Conservation (phyloP, 345 rosid species). For the Ceriops tagal region DNA sequence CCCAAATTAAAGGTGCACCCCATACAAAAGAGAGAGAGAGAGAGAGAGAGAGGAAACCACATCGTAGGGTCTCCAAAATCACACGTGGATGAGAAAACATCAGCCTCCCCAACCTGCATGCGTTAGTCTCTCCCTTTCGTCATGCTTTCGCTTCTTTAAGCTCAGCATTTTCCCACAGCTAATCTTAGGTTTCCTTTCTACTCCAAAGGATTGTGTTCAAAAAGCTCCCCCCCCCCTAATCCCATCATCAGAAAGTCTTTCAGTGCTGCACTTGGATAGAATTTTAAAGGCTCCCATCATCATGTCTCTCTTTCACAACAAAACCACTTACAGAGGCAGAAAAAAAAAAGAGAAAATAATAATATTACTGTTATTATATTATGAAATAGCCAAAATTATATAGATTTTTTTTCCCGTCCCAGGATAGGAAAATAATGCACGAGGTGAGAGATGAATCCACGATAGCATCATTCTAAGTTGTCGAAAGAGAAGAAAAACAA, state of each 20-base stretch:
- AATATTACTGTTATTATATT: neutral
- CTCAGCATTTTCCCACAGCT: conserved; percentile 31
- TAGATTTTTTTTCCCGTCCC: conserved; percentile 49
- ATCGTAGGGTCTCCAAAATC: conserved; percentile 45
- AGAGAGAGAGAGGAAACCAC: conserved; percentile 20
- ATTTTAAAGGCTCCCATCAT: conserved; percentile 27
- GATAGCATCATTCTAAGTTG: conserved; percentile 56
- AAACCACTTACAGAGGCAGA: neutral
- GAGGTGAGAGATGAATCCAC: conserved; percentile 70
- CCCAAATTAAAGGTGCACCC: neutral
- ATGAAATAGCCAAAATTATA: neutral
- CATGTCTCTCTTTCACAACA: conserved; percentile 20
- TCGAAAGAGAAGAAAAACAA: conserved; percentile 24
- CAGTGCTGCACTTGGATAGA: conserved; percentile 52
- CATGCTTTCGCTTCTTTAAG: conserved; percentile 54
- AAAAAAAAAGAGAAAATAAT: neutral
- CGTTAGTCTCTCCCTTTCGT: conserved; percentile 36
- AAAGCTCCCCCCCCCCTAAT: conserved; percentile 24
- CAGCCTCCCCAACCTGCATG: conserved; percentile 23
- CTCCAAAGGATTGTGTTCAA: conserved; percentile 15
- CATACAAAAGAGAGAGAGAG: neutral
- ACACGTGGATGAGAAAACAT: conserved; percentile 38
- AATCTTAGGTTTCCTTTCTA: neutral
- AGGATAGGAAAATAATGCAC: conserved; percentile 91
- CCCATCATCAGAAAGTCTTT: conserved; percentile 10